Conservation (phyloP, 179 eudicot genomes). For the Carnegiea gigantea region DNA sequence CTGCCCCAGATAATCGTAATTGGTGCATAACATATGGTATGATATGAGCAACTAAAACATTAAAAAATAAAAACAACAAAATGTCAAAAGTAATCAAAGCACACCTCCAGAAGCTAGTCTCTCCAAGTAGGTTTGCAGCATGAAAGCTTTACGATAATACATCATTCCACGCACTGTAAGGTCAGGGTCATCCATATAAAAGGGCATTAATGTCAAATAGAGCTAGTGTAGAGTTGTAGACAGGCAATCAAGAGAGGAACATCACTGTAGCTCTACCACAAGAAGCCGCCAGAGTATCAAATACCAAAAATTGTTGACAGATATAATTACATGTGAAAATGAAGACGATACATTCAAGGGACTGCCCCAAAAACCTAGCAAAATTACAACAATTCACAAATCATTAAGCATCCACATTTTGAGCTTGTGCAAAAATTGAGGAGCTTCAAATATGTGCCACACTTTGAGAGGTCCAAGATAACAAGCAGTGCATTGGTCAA, state of each 20-base stretch:
- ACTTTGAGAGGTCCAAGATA: too few relatives aligned
- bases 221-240: not conserved
- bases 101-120: conserved; percentile 69
- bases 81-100: conserved; percentile 8
- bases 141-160: conserved; percentile 95
- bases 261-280: not conserved
- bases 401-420: too few relatives aligned
- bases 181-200: conserved; percentile 16
- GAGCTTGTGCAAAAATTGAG: too few relatives aligned
- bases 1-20: not conserved
- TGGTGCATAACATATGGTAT: not conserved
- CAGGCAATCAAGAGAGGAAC: not conserved
- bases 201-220: not conserved
- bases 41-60: too few relatives aligned
- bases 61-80: too few relatives aligned
- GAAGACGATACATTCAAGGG: not conserved
- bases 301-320: not conserved
- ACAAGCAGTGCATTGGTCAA: too few relatives aligned
- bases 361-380: too few relatives aligned
- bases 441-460: too few relatives aligned
- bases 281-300: not conserved
- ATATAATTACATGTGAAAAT: not conserved
- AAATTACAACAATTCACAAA: too few relatives aligned
- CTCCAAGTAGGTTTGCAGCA: conserved; percentile 95
- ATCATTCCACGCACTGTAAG: conserved; percentile 98